phyloP scores from a whole-genome alignment of 176 grass and related monocot species.

The Oryza meyeriana region DNA sequence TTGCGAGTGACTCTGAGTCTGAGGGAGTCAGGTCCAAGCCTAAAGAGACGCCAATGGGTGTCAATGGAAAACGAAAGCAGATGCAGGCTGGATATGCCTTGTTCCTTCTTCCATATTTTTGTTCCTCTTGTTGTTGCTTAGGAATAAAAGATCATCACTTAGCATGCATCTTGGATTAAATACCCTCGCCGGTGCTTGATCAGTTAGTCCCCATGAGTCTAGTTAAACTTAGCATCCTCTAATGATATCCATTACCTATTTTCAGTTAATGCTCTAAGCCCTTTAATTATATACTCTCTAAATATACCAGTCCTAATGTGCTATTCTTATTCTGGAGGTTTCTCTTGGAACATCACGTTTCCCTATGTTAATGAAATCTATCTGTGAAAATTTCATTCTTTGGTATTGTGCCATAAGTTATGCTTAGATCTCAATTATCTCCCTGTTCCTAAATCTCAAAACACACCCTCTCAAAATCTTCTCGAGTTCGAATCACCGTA shows the following conservation, averaged over 20 bases:
- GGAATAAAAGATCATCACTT: neutral
- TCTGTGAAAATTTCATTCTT: no score
- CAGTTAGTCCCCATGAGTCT: neutral
- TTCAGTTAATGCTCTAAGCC: neutral
- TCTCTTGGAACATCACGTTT: no score
- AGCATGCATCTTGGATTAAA: neutral
- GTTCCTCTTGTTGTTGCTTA: neutral
- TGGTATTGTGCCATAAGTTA: no score
- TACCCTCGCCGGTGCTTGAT: neutral
- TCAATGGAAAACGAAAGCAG: slow-evolving; percentile 22
- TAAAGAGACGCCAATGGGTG: slow-evolving; percentile 15
- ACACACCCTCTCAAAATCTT: no score
- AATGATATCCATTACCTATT: neutral
- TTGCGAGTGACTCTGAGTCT: neutral
- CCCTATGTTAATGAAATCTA: no score
- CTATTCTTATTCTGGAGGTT: neutral
- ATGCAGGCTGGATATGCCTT: slow-evolving; percentile 44
- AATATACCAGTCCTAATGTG: neutral
- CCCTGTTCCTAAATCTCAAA: no score
- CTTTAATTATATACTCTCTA: neutral
- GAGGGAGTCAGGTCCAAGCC: neutral
- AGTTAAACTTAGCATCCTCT: neutral
- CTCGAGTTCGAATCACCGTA: no score
- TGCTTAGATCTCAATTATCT: no score
- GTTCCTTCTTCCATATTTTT: neutral